These are phyloP conservation scores for Lecanicillium sp. DNA, from an alignment of 2,329 filamentous ascomycete species.

Conservation along the genomic window DNA sequence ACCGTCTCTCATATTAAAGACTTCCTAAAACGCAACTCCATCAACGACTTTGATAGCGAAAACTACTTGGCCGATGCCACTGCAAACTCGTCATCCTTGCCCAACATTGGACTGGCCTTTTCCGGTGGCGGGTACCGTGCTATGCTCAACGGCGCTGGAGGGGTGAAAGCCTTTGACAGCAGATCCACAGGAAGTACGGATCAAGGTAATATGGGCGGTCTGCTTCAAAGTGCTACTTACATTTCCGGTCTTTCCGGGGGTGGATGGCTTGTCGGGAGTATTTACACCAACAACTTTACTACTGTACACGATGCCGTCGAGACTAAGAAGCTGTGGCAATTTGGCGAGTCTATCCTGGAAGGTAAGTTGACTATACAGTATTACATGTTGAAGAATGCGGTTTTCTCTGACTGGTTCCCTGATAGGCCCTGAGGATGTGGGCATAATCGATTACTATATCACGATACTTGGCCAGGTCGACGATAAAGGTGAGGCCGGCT, in stretches of 20 bases:
- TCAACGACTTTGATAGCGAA: conserved; percentile 69
- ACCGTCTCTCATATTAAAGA: conserved; percentile 69
- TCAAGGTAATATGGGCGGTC: conserved; percentile 64
- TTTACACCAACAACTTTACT: conserved; percentile 79
- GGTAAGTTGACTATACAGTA: conserved; percentile 13
- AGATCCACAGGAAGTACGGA: conserved; percentile 44
- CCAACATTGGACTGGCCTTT: conserved; percentile 63
- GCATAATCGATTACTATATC: conserved; percentile 30
- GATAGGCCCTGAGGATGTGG: conserved; percentile 25
- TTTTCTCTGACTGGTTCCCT: not conserved
- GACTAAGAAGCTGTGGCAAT: conserved; percentile 30
- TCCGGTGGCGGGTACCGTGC: conserved; percentile 84
- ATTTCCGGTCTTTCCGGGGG: conserved; percentile 74
- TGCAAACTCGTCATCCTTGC: conserved; percentile 26
- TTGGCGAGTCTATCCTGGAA: conserved; percentile 32
- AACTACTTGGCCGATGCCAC: conserved; percentile 50
- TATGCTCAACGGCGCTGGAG: conserved; percentile 76
- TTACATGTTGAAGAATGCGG: not conserved
- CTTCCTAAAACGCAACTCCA: conserved; percentile 63
- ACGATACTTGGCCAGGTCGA: conserved; percentile 25
- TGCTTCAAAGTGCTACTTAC: conserved; percentile 77
- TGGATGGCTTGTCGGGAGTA: conserved; percentile 74
- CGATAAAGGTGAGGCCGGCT: conserved; percentile 31
- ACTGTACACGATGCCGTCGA: conserved; percentile 35
- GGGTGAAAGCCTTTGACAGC: conserved; percentile 68